Evolutionary conservation across 495 filamentous ascomycete genomes (phyloP), one percentile per base, ranked within the genome.

Genomic region (Collariella sp.): DNA sequence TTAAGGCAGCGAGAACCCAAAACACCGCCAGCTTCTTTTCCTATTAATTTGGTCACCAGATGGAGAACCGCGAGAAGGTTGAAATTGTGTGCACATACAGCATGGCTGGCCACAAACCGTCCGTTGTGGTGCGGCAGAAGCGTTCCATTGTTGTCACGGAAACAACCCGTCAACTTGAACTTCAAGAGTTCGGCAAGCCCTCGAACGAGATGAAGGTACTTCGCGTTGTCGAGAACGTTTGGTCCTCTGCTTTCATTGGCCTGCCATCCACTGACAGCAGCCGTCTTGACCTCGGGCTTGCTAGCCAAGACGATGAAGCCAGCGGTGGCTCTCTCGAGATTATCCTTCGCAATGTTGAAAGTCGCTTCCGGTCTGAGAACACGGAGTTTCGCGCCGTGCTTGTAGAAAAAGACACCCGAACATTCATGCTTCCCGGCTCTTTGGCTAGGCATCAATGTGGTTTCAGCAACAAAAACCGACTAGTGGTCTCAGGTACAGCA

Each of bases 21-120:
- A 56, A 57, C 2, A 55, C 41, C 2, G 54, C 51, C 0, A 61
- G 22, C 38, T 61, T 57, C 13, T 61, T 57, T 15, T 61, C 51
- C 57, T 55, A 26, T 33, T 35, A 4, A 7, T 20, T 13, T 5
- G 3, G 22, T 52, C 6, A 33, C 41, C 15, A 22, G 18, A 11
- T 40, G 20, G 6, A 39, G 1, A 12, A n/a, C 13, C 6, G 13
- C 2, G n/a, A 12, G 3, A 13, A 16, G 24, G 16, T 7, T 1
- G 2, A 36, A 5, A 7, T 39, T 22, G 13, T 15, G 15, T 1
- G 11, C 3, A 45, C 36, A 10, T 20, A 63, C 60, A 0, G 46
- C 34, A 23, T 62, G 60, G 7, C 36, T 49, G 0, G 56, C 56
- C 0, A 20, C 22, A 23, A 54, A 59, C 1, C 62, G 52, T 0